Evolutionary conservation across 805 yeast genomes (phyloP), one percentile per base, ranked within the genome.

Genomic region (Candida ficus): DNA sequence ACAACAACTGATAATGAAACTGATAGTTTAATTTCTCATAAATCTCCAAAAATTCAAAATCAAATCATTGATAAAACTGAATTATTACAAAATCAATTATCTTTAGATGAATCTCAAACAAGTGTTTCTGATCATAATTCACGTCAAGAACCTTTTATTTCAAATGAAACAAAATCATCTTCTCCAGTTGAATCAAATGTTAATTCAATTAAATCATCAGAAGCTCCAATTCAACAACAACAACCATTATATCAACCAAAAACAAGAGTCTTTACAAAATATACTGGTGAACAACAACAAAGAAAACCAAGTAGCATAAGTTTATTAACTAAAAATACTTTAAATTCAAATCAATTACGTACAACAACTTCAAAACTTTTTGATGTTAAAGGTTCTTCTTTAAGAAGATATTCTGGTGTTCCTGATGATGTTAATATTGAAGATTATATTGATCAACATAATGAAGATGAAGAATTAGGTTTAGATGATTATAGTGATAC

Each of bases 281-380:
- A 49, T 29, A 48, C 44, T n/a, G 55, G 55, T 2, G 46, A 43
- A 9, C 13, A 20, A 4, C 19, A 23, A 3, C 35, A 36, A 2
- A 51, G 52, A 31, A 49, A 54, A 22, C 36, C 49, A 13, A 55
- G 56, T 16, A 39, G 39, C 8, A 10, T 43, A 0, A 45, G 49
- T 20, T 16, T 45, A 5, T 9, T 39, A 16, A n/a, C 34, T 9
- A 47, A 34, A 7, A 22, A 18, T 13, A 12, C 27, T 7, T 3
- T 16, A 20, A 31, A 20, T 17, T 29, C 28, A 8, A 17, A 30
- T 33, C 77, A 71, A 38, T 61, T 78, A 33, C 60, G 84, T 30
- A 77, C 89, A 3, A 82, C 88, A 2, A 80, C 89, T 0, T 81
- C 89, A 1, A 80, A 80, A 46, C 62, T 83, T 6, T 83, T 84